Conservation (phyloP, 495 filamentous ascomycete genomes). For the Letharia columbiana region DNA sequence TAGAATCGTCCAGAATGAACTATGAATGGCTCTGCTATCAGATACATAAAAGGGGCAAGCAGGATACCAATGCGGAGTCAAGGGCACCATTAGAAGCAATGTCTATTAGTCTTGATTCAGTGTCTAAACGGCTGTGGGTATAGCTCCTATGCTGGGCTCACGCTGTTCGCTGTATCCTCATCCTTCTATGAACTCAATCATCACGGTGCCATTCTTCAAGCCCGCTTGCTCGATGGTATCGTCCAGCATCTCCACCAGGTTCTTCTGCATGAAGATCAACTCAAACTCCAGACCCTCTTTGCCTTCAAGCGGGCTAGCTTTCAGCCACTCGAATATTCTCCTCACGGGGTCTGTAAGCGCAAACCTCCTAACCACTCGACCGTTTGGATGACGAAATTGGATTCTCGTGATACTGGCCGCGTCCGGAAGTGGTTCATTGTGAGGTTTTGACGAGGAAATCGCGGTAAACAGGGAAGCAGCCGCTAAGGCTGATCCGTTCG, state of each 20-base stretch:
- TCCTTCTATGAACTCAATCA: constrained; percentile 79
- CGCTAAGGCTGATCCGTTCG: constrained; percentile 23
- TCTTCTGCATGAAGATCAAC: constrained; percentile 68
- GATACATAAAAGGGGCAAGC: background rate
- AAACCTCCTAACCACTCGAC: constrained; percentile 77
- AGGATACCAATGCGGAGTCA: background rate
- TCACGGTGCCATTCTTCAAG: constrained; percentile 81
- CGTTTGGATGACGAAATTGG: constrained; percentile 77
- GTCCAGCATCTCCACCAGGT: constrained; percentile 67
- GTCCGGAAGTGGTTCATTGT: constrained; percentile 64
- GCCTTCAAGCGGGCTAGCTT: constrained; percentile 65
- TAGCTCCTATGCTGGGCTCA: background rate
- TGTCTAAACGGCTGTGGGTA: background rate
- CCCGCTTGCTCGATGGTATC: constrained; percentile 73
- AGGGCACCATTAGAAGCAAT: background rate
- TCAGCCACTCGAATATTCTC: constrained; percentile 92
- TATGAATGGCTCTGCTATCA: background rate
- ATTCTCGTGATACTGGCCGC: constrained; percentile 71
- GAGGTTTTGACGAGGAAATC: constrained; percentile 64
- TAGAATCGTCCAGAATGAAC: background rate
- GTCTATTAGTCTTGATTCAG: background rate
- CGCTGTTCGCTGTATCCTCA: constrained; percentile 7
- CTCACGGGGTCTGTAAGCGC: constrained; percentile 66
- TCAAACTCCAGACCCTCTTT: constrained; percentile 77
- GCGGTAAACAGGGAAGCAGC: constrained; percentile 46